A percentile compares a stretch with the other conserved stretches of the same genome.
Evolutionary conservation across 176 grass and related monocot species (phyloP).

Genomic region (Bromus sterilis): DNA sequence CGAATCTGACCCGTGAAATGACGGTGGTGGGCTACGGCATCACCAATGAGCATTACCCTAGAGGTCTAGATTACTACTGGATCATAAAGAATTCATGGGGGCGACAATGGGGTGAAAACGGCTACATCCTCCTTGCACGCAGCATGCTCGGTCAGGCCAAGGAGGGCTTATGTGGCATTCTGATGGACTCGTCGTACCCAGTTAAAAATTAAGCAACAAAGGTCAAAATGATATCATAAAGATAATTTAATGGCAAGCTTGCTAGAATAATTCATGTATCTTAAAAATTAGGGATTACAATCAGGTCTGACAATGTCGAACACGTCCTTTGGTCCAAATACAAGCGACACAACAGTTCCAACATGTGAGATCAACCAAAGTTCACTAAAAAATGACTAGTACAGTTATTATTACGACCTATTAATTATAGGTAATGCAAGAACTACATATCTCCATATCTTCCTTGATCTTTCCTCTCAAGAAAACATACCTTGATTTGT

Average conservation of each 20-base stretch:
- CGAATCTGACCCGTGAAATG: not conserved
- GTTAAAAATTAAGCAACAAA: not conserved
- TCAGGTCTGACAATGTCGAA: too few species aligned
- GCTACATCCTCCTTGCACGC: constrained; percentile 44
- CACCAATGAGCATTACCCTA: not conserved
- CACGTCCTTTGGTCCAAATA: too few species aligned
- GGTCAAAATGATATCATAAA: not conserved
- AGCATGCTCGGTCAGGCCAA: not conserved
- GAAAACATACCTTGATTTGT: too few species aligned
- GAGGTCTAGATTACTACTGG: constrained; percentile 30
- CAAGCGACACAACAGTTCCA: too few species aligned
- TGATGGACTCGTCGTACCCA: not conserved
- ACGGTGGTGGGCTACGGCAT: constrained; percentile 12
- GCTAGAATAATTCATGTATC: too few species aligned
- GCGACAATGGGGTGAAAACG: constrained; percentile 39
- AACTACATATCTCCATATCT: too few species aligned
- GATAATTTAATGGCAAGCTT: not conserved
- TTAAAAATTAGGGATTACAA: too few species aligned
- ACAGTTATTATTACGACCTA: too few species aligned
- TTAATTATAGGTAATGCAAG: too few species aligned
- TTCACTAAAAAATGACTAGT: too few species aligned
- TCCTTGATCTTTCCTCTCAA: too few species aligned
- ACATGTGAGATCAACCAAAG: too few species aligned
- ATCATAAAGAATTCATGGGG: constrained; percentile 69
- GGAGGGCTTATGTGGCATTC: constrained; percentile 25